Percentiles rank a stretch among this genome's conserved stretches.
Conservation (phyloP, 2,329 filamentous ascomycete species). For the Calonectria pauciramosa region DNA sequence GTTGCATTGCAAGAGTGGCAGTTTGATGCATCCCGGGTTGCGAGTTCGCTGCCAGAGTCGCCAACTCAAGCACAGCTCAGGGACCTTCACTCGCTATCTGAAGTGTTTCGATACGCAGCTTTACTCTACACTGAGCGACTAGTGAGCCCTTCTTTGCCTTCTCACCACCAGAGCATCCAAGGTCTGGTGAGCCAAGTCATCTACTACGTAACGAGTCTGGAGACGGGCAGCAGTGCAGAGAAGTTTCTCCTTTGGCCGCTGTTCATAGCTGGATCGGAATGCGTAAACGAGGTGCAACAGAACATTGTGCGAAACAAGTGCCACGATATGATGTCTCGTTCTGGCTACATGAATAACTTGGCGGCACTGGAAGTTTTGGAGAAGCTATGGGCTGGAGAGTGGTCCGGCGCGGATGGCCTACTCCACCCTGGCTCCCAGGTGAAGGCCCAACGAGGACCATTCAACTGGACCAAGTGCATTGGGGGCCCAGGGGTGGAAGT, state of each 20-base stretch:
- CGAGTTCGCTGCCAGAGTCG: conserved; percentile 63
- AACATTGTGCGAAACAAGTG: conserved; percentile 84
- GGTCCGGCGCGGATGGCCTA: conserved; percentile 53
- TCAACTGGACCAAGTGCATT: conserved; percentile 71
- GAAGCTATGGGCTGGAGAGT: conserved; percentile 80
- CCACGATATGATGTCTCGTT: conserved; percentile 87
- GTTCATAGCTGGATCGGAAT: conserved; percentile 91
- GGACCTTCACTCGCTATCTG: conserved; percentile 86
- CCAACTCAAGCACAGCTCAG: conserved; percentile 74
- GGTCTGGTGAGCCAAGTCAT: conserved; percentile 86
- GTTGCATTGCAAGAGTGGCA: conserved; percentile 85
- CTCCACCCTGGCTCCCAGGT: conserved; percentile 50
- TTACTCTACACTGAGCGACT: conserved; percentile 92
- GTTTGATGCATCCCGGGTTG: conserved; percentile 71
- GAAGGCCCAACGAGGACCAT: conserved; percentile 62
- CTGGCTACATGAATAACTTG: conserved; percentile 94
- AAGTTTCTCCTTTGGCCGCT: conserved; percentile 96
- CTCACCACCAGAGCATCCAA: conserved; percentile 83
- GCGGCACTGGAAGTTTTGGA: conserved; percentile 88
- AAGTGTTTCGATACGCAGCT: conserved; percentile 91
- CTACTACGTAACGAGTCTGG: conserved; percentile 85
- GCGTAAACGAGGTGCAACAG: conserved; percentile 84
- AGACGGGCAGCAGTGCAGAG: conserved; percentile 78
- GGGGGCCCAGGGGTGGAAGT: conserved; percentile 69
- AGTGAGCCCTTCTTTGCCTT: conserved; percentile 80